Base-by-base conservation (phyloP, 108 stramenopile species). In the Phaeodactylum tricornutum region DNA sequence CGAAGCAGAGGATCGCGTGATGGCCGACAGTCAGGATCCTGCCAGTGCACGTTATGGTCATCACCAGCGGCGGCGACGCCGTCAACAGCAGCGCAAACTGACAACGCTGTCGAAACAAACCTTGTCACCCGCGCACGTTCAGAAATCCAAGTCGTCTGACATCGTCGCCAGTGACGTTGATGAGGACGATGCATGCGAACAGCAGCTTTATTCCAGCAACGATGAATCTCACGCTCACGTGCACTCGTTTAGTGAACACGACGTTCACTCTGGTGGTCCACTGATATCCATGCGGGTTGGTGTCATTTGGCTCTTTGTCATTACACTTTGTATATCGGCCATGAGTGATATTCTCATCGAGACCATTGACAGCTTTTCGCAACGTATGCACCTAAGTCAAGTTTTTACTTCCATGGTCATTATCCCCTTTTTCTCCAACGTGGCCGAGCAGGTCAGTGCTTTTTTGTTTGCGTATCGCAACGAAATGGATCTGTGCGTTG, bases 401-500 rank as follows among this genome's bases (percentile, higher is more conserved):
- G 93, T 93, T 8, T 98, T 98, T 52, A 92, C 92, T 4, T 90
- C 89, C 5, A 66, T 95, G 39, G 81, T 98, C 16, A 85, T 98
- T 43, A 63, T 98, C 26, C 97, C 97, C 0, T 94, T 94, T 64
- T 93, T 98, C 55, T 93, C 94, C 7, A 98, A 98, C 49, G 91
- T 95, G 15, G 96, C 95, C 0, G 97, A 98, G 59, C 97, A 98
- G 69, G 88, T 94, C 7, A 79, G 87, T 33, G 96, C 92, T 1
- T 60, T 96, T 9, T 67, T 94, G 23, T 94, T 96, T 65, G 95
- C 92, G 0, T 92, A 77, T 56, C 76, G 86, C 38, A 90, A 94
- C 62, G 94, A 97, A 66, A 95, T 96, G 96, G 96, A 96, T 75
- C 67, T 98, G 23, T 84, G 89, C 33, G 70, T 98, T 32, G 97